Evolutionary conservation across 805 yeast species (phyloP).

Genomic region (Metschnikowia drakensbergensis): DNA sequence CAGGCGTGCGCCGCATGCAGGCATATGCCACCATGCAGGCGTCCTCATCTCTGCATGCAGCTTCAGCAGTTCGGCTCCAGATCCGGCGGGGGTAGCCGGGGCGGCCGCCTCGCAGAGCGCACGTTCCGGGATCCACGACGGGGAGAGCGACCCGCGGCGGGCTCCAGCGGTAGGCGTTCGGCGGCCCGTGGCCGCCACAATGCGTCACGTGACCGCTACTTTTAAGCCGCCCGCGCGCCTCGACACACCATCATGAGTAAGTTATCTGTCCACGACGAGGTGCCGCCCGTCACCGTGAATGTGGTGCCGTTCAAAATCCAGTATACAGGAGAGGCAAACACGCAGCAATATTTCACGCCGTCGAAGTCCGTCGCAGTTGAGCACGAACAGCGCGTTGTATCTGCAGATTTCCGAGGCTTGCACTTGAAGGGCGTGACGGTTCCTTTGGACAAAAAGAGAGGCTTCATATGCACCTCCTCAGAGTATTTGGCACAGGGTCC

Average conservation of each 20-base stretch:
- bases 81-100: background rate
- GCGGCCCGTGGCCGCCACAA: no score
- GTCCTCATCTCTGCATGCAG: background rate
- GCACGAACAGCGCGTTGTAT: slow-evolving; percentile 3
- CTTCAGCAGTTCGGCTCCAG: background rate
- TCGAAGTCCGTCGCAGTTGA: slow-evolving; percentile 7
- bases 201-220: background rate
- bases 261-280: background rate
- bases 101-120: background rate
- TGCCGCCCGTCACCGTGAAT: slow-evolving; percentile 9
- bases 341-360: slow-evolving; percentile 11
- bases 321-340: slow-evolving; percentile 14
- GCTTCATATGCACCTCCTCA: slow-evolving; percentile 9
- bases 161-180: no score
- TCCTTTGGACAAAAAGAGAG: slow-evolving; percentile 8
- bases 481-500: slow-evolving; percentile 8
- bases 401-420: slow-evolving; percentile 18
- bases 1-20: background rate
- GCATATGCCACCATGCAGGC: background rate
- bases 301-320: slow-evolving; percentile 16
- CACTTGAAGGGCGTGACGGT: slow-evolving; percentile 12
- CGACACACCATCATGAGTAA: background rate
- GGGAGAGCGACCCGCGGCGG: no score
- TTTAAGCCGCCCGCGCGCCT: background rate
- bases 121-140: no score